A percentile compares a stretch with the other conserved stretches of the same genome.
Evolutionary conservation across 1,284 basidiomycete species (phyloP).

Genomic region (Ganoderma multipileum): DNA sequence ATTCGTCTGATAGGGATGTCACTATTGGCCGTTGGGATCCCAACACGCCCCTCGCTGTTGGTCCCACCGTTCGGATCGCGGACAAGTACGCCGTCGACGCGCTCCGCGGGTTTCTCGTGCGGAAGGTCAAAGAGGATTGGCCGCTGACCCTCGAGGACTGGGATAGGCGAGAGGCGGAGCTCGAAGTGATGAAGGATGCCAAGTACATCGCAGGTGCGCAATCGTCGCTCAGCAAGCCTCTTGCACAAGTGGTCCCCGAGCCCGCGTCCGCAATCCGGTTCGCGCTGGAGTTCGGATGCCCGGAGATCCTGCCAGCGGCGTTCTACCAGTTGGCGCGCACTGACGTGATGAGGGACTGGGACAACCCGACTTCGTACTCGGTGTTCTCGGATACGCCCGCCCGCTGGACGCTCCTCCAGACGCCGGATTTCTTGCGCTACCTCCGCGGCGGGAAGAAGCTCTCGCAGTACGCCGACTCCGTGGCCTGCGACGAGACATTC

Average conservation of each 20-base stretch:
- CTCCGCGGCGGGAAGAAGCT: neutral
- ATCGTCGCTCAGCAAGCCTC: neutral
- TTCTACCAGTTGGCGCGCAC: conserved; percentile 60
- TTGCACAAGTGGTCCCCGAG: neutral
- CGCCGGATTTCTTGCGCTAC: neutral
- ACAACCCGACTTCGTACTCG: neutral
- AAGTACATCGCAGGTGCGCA: neutral
- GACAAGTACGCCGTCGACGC: conserved; percentile 69
- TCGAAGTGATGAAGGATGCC: conserved; percentile 2
- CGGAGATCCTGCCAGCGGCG: conserved; percentile 61
- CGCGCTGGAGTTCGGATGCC: conserved; percentile 61
- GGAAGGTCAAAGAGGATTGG: conserved; percentile 62
- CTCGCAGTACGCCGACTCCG: neutral
- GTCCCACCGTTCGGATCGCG: conserved; percentile 65
- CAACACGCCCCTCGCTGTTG: conserved; percentile 40
- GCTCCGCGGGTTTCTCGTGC: conserved; percentile 58
- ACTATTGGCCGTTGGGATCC: conserved; percentile 16
- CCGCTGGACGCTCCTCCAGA: neutral
- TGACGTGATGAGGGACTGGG: neutral
- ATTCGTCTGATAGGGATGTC: neutral
- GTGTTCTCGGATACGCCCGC: neutral
- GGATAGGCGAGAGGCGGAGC: conserved; percentile 46
- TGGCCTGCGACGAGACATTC: neutral
- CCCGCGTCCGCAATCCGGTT: conserved; percentile 58
- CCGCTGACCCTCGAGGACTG: conserved; percentile 66